Conservation (phyloP, 2,329 filamentous ascomycete species). For the Cytospora leucostoma region DNA sequence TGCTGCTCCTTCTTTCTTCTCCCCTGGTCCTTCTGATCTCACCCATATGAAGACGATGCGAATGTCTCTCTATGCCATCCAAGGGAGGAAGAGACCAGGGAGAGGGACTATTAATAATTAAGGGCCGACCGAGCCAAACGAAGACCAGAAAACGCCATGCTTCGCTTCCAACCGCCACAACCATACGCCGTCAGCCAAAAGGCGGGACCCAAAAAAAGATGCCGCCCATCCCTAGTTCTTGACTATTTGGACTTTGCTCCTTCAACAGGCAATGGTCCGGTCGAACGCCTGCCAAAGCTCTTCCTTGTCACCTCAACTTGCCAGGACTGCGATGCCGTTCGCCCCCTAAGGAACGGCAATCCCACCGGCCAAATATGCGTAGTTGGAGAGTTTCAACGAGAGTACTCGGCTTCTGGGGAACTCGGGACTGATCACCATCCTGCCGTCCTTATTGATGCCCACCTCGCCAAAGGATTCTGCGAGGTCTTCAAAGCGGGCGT, state of each 20-base stretch:
- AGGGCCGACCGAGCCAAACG: slow-evolving; percentile 9
- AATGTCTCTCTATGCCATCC: slow-evolving; percentile 25
- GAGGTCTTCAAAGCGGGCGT: slow-evolving; percentile 61
- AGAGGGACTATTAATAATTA: slow-evolving; percentile 22
- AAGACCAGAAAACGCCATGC: slow-evolving; percentile 25
- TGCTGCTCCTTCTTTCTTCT: not conserved
- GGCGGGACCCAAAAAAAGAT: not conserved
- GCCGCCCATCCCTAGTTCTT: not conserved
- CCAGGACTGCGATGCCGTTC: not conserved
- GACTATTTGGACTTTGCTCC: not conserved
- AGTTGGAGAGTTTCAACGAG: slow-evolving; percentile 60
- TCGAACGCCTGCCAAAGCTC: not conserved
- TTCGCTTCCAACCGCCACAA: slow-evolving; percentile 23
- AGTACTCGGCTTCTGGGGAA: slow-evolving; percentile 54
- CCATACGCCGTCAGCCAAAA: slow-evolving; percentile 8
- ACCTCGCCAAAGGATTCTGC: slow-evolving; percentile 65
- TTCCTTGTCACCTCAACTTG: not conserved
- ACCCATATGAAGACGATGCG: not conserved
- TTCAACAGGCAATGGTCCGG: not conserved
- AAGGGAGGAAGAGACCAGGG: slow-evolving; percentile 11
- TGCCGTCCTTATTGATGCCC: slow-evolving; percentile 59
- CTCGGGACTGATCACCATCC: slow-evolving; percentile 58
- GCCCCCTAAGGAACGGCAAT: slow-evolving; percentile 36
- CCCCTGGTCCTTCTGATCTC: not conserved
- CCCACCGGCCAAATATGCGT: slow-evolving; percentile 50